A percentile compares a stretch with the other conserved stretches of the same genome.
phyloP scores from a whole-genome alignment of 148 eudicot genomes.

The Drosera capensis region DNA sequence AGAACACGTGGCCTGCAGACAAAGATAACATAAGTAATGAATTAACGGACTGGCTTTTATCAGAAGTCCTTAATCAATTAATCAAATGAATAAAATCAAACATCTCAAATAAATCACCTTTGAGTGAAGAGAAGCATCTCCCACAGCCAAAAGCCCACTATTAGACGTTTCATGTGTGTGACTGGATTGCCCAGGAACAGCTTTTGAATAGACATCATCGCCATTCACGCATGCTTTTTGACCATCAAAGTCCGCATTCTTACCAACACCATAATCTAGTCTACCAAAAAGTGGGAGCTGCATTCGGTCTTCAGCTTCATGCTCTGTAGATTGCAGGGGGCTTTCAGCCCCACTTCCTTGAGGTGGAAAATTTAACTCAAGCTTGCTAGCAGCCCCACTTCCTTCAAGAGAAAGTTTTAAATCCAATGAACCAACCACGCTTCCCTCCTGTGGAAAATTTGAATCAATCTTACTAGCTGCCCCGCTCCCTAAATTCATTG shows the following conservation, averaged over 20 bases:
- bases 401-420: too few species aligned
- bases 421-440: too few species aligned
- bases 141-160: neutral
- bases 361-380: too few species aligned
- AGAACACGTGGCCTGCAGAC: neutral
- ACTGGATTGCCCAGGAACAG: neutral
- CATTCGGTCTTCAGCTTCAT: neutral
- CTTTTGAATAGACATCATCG: neutral
- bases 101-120: too few species aligned
- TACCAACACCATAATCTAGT: neutral
- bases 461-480: too few species aligned
- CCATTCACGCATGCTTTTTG: neutral
- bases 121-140: neutral
- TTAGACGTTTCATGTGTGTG: neutral
- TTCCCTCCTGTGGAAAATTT: too few species aligned
- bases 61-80: too few species aligned
- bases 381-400: too few species aligned
- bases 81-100: too few species aligned
- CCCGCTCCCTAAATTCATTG: neutral
- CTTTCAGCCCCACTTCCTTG: neutral
- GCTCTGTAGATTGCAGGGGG: neutral
- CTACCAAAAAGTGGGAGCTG: neutral
- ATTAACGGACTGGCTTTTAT: neutral
- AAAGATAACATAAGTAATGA: neutral
- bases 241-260: neutral